Base-by-base conservation (phyloP, 176 grass and related monocot genomes). In the Raddia distichophylla region DNA sequence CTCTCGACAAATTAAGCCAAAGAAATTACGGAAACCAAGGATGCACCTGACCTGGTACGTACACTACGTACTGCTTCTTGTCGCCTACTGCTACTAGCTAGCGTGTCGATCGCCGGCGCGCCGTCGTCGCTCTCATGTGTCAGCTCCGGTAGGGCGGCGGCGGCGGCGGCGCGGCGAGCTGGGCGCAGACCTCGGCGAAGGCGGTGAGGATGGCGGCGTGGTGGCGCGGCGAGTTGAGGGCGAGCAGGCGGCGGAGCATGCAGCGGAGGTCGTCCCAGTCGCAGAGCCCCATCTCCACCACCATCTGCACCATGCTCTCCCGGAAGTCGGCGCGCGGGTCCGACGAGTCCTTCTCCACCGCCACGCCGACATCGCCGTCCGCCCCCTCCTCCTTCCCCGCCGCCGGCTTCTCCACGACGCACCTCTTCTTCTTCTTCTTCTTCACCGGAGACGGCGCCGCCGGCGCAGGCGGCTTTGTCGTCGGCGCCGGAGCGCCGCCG, bases 291-390 rank as follows among this genome's bases (percentile, higher is more conserved):
- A 89, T 93, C 92, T 98, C 93, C 22, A 95, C 78, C 58, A 95
- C 91, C 93, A 98, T 98, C 82, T 93, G 96, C 65, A 88, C 67
- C 96, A 98, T 98, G 60, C 93, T 95, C 49, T 98, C 96, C 9
- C 86, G 75, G 91, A 98, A 98, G 74, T 95, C 96, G 0, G 83
- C 55, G 43, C 90, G 92, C 8, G 93, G 96, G 71, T 98, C 92
- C 50, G 86, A 89, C 52, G 96, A 95, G 85, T 98, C 93, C 82
- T 98, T 98, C 90, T 95, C 96, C 84, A 98, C 96, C 55, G 93
- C 93, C 85, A 98, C 90, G 60, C 96, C 91, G 10, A 91, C 77
- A 35, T 34, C 78, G 1, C 7, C 87, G 27, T 27, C 27, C 27
- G 27, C 27, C 44, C 35, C 79, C 63, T 34, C 64, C 34, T 15